Conservation (phyloP, 768 basidiomycete species). For the Epithele typhae region DNA sequence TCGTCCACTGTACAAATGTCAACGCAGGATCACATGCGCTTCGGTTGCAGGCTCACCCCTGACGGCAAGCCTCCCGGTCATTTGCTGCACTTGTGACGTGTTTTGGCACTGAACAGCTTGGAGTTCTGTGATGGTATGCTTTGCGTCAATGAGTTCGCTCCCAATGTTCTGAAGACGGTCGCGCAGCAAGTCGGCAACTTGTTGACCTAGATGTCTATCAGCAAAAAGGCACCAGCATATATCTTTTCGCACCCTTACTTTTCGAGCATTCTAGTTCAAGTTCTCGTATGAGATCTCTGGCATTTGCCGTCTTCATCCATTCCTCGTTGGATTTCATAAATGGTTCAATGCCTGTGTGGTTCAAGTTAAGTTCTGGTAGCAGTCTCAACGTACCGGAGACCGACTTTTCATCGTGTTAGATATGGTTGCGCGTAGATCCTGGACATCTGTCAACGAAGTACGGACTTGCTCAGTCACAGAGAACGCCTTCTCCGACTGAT, state of each 20-base stretch:
- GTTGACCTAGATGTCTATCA: too few species aligned
- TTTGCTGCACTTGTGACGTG: too few species aligned
- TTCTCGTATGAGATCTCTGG: constrained; percentile 11
- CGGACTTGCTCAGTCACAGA: constrained; percentile 15
- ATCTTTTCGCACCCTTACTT: too few species aligned
- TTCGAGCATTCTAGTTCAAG: constrained; percentile 19
- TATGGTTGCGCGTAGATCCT: constrained; percentile 16
- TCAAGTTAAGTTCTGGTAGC: too few species aligned
- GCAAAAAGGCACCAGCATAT: too few species aligned
- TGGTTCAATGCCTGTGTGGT: constrained; percentile 18
- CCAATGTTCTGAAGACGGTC: constrained; percentile 40
- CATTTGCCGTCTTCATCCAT: constrained; percentile 9
- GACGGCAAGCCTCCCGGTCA: too few species aligned
- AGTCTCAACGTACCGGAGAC: too few species aligned
- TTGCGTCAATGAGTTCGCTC: constrained; percentile 39
- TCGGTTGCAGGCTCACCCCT: too few species aligned
- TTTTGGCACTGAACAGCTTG: constrained; percentile 27
- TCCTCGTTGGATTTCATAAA: constrained; percentile 18
- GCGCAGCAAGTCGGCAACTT: constrained; percentile 45
- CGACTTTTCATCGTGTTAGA: constrained; percentile 13
- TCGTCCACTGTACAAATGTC: background rate
- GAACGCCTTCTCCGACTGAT: constrained; percentile 20
- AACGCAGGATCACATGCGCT: too few species aligned
- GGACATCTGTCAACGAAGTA: constrained; percentile 16
- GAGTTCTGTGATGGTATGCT: constrained; percentile 33